These are phyloP conservation scores for Sordariomycetes sp. DNA, from an alignment of 2,329 filamentous ascomycete genomes.

Conservation along the genomic window DNA sequence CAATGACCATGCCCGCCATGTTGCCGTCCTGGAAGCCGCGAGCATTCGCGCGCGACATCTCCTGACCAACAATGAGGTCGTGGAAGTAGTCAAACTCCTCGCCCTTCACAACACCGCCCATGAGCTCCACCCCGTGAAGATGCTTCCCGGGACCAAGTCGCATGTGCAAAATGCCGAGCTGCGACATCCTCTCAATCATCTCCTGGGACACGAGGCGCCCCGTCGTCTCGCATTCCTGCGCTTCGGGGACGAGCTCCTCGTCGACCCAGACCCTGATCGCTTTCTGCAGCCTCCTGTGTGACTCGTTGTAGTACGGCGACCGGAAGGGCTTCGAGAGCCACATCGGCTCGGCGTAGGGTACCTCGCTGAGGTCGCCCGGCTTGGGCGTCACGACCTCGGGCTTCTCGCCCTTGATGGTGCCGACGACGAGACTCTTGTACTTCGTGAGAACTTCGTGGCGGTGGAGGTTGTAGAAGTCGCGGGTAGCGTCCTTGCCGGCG, in stretches of 20 bases:
- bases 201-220: constrained; percentile 59
- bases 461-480: constrained; percentile 84
- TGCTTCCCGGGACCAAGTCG: constrained; percentile 73
- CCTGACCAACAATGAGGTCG: constrained; percentile 64
- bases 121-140: constrained; percentile 54
- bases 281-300: constrained; percentile 53
- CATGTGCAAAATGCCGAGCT: constrained; percentile 65
- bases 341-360: constrained; percentile 75
- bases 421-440: constrained; percentile 63
- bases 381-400: constrained; percentile 58
- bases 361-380: constrained; percentile 58
- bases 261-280: constrained; percentile 65
- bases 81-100: constrained; percentile 84
- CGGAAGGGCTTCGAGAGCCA: constrained; percentile 71
- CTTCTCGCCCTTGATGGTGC: constrained; percentile 61
- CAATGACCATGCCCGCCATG: constrained; percentile 77
- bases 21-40: constrained; percentile 79
- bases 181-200: constrained; percentile 68
- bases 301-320: constrained; percentile 69
- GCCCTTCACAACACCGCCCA: constrained; percentile 58
- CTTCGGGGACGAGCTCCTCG: constrained; percentile 57
- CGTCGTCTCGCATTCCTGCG: constrained; percentile 60
- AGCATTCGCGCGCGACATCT: constrained; percentile 56
- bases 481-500: constrained; percentile 69
- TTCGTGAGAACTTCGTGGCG: constrained; percentile 78